Evolutionary conservation across 305 asterid species (phyloP).

Genomic region (Fraxinus albicans): DNA sequence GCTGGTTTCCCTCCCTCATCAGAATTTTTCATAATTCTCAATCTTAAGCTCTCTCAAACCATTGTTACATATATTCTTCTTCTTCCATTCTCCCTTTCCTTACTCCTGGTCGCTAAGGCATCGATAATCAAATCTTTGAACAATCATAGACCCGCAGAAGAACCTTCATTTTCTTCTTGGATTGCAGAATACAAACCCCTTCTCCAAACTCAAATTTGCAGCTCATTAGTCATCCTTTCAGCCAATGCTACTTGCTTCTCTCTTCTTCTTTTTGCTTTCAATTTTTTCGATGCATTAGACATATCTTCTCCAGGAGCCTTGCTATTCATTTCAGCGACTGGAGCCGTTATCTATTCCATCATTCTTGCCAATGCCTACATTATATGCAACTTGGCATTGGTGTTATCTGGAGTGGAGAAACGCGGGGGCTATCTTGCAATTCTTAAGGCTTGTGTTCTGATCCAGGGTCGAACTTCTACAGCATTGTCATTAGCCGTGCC

Average conservation of each 20-base stretch:
- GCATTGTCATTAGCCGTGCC: constrained; percentile 55
- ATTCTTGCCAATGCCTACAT: constrained; percentile 50
- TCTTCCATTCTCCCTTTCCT: constrained; percentile 58
- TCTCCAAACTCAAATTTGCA: constrained; percentile 52
- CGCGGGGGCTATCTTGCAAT: constrained; percentile 43
- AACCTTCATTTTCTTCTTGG: constrained; percentile 22
- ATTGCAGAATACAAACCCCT: constrained; percentile 37
- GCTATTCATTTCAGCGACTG: constrained; percentile 38
- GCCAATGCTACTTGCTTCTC: constrained; percentile 57
- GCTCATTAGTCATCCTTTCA: constrained; percentile 40
- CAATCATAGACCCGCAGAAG: constrained; percentile 12
- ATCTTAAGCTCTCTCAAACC: constrained; percentile 63
- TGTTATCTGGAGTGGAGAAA: constrained; percentile 44
- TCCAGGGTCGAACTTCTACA: constrained; percentile 48
- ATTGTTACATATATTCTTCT: constrained; percentile 46
- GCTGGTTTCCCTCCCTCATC: constrained; percentile 65
- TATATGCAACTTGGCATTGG: constrained; percentile 43
- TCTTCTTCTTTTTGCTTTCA: constrained; percentile 39
- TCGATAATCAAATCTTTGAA: constrained; percentile 31
- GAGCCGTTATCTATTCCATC: constrained; percentile 46
- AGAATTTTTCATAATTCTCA: constrained; percentile 43
- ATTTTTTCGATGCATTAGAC: constrained; percentile 31
- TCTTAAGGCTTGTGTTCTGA: constrained; percentile 43
- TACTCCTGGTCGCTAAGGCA: constrained; percentile 62
- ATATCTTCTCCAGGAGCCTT: constrained; percentile 29